Base-by-base conservation (phyloP, 306 rosid genomes). In the Vigna mungo region DNA sequence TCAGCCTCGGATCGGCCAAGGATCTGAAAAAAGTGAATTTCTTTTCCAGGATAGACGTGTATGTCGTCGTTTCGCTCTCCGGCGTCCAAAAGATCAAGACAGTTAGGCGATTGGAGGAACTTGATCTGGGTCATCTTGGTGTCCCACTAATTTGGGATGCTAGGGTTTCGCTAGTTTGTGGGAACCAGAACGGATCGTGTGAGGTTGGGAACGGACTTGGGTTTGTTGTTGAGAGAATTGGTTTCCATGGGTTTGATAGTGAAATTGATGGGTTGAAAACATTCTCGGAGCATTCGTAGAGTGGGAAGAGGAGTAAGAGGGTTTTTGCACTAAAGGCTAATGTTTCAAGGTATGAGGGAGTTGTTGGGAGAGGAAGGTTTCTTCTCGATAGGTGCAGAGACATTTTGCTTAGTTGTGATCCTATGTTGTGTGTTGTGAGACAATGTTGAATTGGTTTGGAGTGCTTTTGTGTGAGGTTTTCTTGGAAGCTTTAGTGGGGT, bases 381-480 rank as follows among this genome's bases (percentile, higher is more conserved):
- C 84, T 92, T 71, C 51, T 77, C 21, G 83, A 74, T 75, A 70
- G 60, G 78, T 89, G 94, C 53, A 84, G 85, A 41, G 81, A 63
- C 17, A 82, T 89, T 58, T 82, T 92, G 86, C 86, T 80, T 1
- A 86, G 88, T 34, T 76, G 86, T 71, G 96, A 91, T 68, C 93
- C 96, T 30, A 17, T 84, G 54, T 71, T 88, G 32, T 71, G 73
- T 75, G 75, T 89, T 77, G 16, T 25, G 17, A 78, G 56, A 49
- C 9, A 65, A 20, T 65, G 36, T 11, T 41, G 52, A 65, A 18
- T 75, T 69, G 10, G 77, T 75, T 78, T 82, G 4, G 62, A n/a
- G n/a, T n/a, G n/a, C n/a, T n/a, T n/a, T n/a, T n/a, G n/a, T n/a
- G n/a, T n/a, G n/a, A n/a, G n/a, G n/a, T n/a, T n/a, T n/a, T n/a